phyloP scores from a whole-genome alignment of 371 early-diverging fungal species.

The Smittium culicis region DNA sequence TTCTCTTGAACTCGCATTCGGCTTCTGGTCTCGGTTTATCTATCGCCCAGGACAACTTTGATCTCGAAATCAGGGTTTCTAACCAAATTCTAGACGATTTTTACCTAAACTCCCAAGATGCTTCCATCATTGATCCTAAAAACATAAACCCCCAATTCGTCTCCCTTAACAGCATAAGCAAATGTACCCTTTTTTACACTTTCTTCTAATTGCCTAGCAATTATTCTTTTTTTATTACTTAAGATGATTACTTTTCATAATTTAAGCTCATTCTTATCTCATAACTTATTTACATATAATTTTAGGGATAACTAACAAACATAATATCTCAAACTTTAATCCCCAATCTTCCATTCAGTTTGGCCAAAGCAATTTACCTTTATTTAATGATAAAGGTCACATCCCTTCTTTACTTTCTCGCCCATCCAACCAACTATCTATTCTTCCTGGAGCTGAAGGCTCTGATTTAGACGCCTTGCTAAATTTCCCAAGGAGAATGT shows the following conservation, averaged over 20 bases:
- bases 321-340: neutral
- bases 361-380: neutral
- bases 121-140: too few species aligned
- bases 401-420: neutral
- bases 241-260: too few species aligned
- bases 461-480: neutral
- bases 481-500: conserved; percentile 2
- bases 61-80: neutral
- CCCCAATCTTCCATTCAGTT: neutral
- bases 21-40: neutral
- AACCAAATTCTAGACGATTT: neutral
- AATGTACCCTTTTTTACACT: too few species aligned
- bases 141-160: too few species aligned
- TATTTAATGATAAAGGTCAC: neutral
- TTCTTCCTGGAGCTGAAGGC: neutral
- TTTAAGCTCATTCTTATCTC: too few species aligned
- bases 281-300: too few species aligned
- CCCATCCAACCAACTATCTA: neutral
- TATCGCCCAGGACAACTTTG: too few species aligned
- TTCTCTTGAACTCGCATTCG: neutral
- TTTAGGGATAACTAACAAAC: neutral
- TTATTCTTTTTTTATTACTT: too few species aligned
- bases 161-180: too few species aligned
- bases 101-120: neutral
- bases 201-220: too few species aligned